Evolutionary conservation across 2,329 filamentous ascomycete genomes (phyloP).

Genomic region (Penicillium capsulatum): DNA sequence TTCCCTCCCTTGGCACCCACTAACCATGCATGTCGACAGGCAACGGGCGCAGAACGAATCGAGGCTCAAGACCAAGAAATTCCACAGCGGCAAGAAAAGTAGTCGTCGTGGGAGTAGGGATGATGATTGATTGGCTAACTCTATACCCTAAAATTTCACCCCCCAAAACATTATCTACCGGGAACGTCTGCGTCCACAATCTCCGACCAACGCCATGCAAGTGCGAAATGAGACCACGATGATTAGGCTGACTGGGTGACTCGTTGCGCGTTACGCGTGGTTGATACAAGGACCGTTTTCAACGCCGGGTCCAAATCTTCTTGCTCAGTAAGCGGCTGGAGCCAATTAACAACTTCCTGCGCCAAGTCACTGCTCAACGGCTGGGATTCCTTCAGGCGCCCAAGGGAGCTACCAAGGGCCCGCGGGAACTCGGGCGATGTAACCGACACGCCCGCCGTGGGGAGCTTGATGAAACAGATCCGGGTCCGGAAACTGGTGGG

Average conservation of each 20-base stretch:
- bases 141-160: neutral
- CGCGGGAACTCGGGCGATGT: slow-evolving; percentile 67
- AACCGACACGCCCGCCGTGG: slow-evolving; percentile 62
- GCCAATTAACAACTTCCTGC: slow-evolving; percentile 46
- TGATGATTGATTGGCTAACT: slow-evolving; percentile 32
- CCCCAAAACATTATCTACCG: slow-evolving; percentile 7
- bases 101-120: slow-evolving; percentile 44
- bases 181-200: slow-evolving; percentile 17
- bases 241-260: slow-evolving; percentile 19
- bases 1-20: neutral
- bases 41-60: slow-evolving; percentile 57
- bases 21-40: slow-evolving; percentile 30
- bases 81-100: slow-evolving; percentile 59
- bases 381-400: slow-evolving; percentile 54
- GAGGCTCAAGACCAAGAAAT: slow-evolving; percentile 56
- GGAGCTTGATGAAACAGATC: slow-evolving; percentile 67
- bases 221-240: neutral
- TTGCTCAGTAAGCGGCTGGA: slow-evolving; percentile 45
- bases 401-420: slow-evolving; percentile 63
- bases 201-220: slow-evolving; percentile 26
- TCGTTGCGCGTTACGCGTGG: slow-evolving; percentile 34
- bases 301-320: slow-evolving; percentile 52
- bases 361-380: slow-evolving; percentile 40
- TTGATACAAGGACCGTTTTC: slow-evolving; percentile 48
- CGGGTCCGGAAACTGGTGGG: slow-evolving; percentile 60